Evolutionary conservation across 2,329 filamentous ascomycete genomes (phyloP).

Genomic region (Juglanconis juglandina): DNA sequence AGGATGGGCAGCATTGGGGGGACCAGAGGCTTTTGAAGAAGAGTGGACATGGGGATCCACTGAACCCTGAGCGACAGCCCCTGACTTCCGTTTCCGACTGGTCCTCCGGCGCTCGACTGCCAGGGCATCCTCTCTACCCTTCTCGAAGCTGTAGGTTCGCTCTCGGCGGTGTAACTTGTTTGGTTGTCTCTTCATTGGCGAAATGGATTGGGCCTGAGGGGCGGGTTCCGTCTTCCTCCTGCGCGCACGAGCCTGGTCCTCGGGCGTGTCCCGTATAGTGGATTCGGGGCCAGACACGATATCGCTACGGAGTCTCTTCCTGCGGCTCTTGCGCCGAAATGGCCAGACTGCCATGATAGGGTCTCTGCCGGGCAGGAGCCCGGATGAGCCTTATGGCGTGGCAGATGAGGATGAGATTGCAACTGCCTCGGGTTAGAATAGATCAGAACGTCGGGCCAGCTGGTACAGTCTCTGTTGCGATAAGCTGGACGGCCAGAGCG

Average conservation of each 20-base stretch:
- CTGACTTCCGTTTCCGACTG: slow-evolving; percentile 24
- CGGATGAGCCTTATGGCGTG: background rate
- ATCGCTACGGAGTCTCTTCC: slow-evolving; percentile 52
- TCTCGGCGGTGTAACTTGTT: slow-evolving; percentile 46
- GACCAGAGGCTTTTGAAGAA: slow-evolving; percentile 12
- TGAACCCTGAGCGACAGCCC: slow-evolving; percentile 18
- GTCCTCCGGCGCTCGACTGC: slow-evolving; percentile 32
- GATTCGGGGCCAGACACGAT: slow-evolving; percentile 53
- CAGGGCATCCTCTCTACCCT: slow-evolving; percentile 54
- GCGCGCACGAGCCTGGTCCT: slow-evolving; percentile 26
- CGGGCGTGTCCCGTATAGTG: slow-evolving; percentile 19
- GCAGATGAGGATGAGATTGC: background rate
- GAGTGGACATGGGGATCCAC: slow-evolving; percentile 18
- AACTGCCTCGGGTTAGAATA: slow-evolving; percentile 3
- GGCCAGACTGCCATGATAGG: slow-evolving; percentile 73
- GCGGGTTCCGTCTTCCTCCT: slow-evolving; percentile 34
- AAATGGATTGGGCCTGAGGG: slow-evolving; percentile 15
- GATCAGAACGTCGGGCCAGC: slow-evolving; percentile 2
- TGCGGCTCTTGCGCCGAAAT: slow-evolving; percentile 71
- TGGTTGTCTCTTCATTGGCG: slow-evolving; percentile 41
- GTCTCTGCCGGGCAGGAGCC: slow-evolving; percentile 9
- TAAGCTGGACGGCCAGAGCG: slow-evolving; percentile 10
- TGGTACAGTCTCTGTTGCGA: slow-evolving; percentile 10
- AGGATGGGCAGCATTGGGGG: slow-evolving; percentile 5
- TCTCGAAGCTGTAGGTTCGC: slow-evolving; percentile 61